Conservation (phyloP, 1,139 yeast genomes). For the Candida buenavistaensis region DNA sequence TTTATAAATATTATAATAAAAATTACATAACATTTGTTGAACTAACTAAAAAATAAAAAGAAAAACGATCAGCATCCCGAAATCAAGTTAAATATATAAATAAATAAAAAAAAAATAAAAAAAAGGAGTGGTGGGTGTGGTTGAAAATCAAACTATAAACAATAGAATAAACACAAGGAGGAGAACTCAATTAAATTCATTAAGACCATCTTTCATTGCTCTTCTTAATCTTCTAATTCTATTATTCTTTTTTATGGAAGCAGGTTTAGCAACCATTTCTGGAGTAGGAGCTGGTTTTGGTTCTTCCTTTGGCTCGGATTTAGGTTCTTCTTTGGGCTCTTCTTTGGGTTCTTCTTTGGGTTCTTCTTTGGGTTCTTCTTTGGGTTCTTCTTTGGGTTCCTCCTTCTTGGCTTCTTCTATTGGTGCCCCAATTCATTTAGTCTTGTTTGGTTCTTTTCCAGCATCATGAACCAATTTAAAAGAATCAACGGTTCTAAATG, state of each 20-base stretch:
- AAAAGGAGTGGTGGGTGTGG: not conserved
- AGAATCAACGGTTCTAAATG: constrained; percentile 36
- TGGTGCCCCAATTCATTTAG: constrained; percentile 10
- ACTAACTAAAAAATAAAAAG: no score
- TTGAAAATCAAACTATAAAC: not conserved
- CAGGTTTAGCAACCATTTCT: no score
- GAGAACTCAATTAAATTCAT: constrained; percentile 7
- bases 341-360: constrained; percentile 1
- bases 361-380: constrained; percentile 3
- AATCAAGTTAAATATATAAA: not conserved
- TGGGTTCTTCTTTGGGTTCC: constrained; percentile 1
- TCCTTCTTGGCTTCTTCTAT: constrained; percentile 6
- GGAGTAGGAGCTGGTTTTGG: not conserved
- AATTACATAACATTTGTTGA: not conserved
- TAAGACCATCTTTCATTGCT: constrained; percentile 8
- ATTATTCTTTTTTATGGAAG: constrained; percentile 1
- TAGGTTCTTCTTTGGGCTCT: constrained; percentile 5
- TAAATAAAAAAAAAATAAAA: not conserved
- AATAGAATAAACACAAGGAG: not conserved
- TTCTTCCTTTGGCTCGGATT: constrained; percentile 3
- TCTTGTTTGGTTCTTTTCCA: constrained; percentile 26
- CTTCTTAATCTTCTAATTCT: constrained; percentile 3
- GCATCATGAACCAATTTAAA: constrained; percentile 37
- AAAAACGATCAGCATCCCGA: not conserved
- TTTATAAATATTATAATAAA: no score